Evolutionary conservation across 208 protist genomes (phyloP).

Genomic region (Trypanosoma caninum): DNA sequence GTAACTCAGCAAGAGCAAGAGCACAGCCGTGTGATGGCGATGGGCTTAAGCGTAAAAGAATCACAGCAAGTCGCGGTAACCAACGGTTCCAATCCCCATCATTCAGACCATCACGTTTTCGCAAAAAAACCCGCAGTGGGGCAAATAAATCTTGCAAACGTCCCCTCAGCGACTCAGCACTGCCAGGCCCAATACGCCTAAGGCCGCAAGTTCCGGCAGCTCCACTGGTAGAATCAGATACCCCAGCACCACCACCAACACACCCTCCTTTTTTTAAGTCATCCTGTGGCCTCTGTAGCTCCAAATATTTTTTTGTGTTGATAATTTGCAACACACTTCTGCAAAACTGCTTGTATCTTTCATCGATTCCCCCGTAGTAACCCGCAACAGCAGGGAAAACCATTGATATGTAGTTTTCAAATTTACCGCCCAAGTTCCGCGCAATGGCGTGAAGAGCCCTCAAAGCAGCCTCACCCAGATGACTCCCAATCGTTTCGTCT

Average conservation of each 20-base stretch:
- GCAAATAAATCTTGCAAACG: slow-evolving; percentile 40
- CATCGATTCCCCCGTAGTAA: slow-evolving; percentile 40
- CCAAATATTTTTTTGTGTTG: not conserved
- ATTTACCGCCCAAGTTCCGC: slow-evolving; percentile 70
- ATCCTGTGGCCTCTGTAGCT: no score
- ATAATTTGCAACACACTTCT: slow-evolving; percentile 11
- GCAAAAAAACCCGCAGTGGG: slow-evolving; percentile 47
- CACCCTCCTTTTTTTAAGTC: no score
- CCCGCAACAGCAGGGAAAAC: slow-evolving; percentile 65
- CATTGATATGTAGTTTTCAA: slow-evolving; percentile 77
- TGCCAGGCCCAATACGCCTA: not conserved
- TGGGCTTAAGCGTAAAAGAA: slow-evolving; percentile 80
- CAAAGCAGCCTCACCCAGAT: slow-evolving; percentile 58
- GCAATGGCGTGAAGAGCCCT: slow-evolving; percentile 65
- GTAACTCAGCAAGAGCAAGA: slow-evolving; percentile 69
- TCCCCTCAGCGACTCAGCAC: not conserved
- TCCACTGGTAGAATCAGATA: no score
- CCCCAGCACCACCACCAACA: no score
- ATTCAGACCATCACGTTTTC: slow-evolving; percentile 50
- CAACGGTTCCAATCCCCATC: slow-evolving; percentile 85
- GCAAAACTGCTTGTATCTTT: slow-evolving; percentile 21
- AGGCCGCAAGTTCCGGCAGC: no score
- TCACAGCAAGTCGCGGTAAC: slow-evolving; percentile 76
- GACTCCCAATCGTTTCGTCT: slow-evolving; percentile 6
- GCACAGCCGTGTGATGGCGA: slow-evolving; percentile 71